Evolutionary conservation across 495 filamentous ascomycete species (phyloP), one percentile per base, ranked within the genome.

Genomic region (Xanthoparmelia taractica): DNA sequence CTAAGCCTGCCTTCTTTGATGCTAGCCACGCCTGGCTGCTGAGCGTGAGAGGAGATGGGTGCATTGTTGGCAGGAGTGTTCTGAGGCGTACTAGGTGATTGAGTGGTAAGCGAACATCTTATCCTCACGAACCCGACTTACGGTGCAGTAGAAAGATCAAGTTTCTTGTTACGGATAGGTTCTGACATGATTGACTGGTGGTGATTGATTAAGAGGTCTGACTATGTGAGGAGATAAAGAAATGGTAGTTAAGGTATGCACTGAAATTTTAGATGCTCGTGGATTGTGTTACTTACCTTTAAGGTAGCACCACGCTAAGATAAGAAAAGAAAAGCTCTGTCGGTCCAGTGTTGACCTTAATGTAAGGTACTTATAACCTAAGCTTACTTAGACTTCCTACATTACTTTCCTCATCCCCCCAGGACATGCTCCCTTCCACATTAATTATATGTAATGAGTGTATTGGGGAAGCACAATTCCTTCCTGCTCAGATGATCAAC

Each of bases 31-130:
- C 89, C 88, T 63, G 95, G 95, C 78, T 96, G 90, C 78, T 96
- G 91, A 66, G 94, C 94, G 77, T 95, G 93, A 60, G 95, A 97
- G 23, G 91, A 95, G 75, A 99, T 99, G 52, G 95, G 95, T 66
- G 95, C 95, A 80, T 91, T 91, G 73, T 84, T 91, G 45, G 90
- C 87, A 67, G 95, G 93, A 25, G 92, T 96, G 77, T 97, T 96
- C 79, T 97, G 93, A 70, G 93, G 93, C 69, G 93, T 97, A 68
- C 89, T 95, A 72, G 68, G 54, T 37, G 8, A 18, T 18, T 20
- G 15, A 41, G 45, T 18, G 15, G 29, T 66, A 38, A 62, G 59
- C 67, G 58, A 66, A 40, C 33, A 23, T 52, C 57, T 68, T 18
- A 55, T 54, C 34, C 18, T 25, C 13, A 29, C 27, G 18, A 20